Evolutionary conservation across 2,329 filamentous ascomycete species (phyloP), one percentile per base, ranked within the genome.

Genomic region (Aureobasidium sp.): DNA sequence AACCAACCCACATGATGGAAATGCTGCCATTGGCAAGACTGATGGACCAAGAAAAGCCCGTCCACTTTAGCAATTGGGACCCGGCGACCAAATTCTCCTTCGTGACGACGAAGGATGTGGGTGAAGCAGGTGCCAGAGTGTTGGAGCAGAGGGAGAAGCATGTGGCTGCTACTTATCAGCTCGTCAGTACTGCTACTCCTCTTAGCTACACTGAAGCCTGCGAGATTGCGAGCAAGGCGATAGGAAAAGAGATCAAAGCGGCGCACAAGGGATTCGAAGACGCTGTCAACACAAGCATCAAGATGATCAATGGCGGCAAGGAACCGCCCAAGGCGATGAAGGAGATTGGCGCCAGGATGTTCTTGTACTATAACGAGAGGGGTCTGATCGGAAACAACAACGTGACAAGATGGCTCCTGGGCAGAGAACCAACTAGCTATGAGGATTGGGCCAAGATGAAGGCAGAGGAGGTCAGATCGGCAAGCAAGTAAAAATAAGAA

Each of bases 1-100:
- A 74, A 65, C 74, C 74, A 4, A 70, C 67, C 0, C 70, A 70
- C 20, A 70, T 75, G 57, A 71, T 75, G 70, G 69, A 75, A 17
- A 70, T 65, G 27, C 55, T 72, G 2, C 70, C 68, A 0, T 27
- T 72, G 5, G 53, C 52, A 5, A 61, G 64, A 56, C 55, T 72
- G 1, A 52, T 67, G 20, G 20, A 20, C 26, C 17, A 63, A 9
- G 65, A 67, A 3, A 47, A 64, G 3, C 71, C 68, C 1, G 61
- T 67, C 5, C 70, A 69, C 46, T 46, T 20, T 2, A 63, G 66
- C 0, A 59, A 65, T 12, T 73, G 68, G 65, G 64, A 66, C 26
- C 65, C 69, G 3, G 59, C 63, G 0, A 65, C 65, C 7, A 62
- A 55, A 12, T 71, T 72, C 56, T 70, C 66, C 0, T 69, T 70